phyloP scores from a whole-genome alignment of 495 filamentous ascomycete species.

The Staphylotrichum tortipilum region DNA sequence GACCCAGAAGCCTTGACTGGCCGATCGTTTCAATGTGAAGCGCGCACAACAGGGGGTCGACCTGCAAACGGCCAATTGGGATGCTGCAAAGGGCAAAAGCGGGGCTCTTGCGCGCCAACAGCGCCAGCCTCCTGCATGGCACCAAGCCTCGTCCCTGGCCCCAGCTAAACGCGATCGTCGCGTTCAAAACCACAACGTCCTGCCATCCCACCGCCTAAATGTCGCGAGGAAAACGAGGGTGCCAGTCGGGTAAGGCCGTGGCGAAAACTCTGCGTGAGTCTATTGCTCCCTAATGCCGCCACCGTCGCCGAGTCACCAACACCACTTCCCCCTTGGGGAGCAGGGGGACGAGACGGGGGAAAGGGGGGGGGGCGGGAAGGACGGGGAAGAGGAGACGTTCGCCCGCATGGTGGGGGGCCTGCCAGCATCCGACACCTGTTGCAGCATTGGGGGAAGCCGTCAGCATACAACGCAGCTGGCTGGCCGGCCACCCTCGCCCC shows the following conservation, averaged over 20 bases:
- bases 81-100: neutral
- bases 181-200: neutral
- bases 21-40: neutral
- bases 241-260: neutral
- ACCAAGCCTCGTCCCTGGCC: neutral
- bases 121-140: neutral
- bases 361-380: no score
- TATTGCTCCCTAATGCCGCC: conserved; percentile 6
- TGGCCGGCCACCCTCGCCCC: no score
- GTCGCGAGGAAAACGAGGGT: neutral
- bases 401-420: no score
- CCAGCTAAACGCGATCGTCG: neutral
- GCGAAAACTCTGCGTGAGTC: neutral
- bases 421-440: no score
- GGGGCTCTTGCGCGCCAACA: conserved; percentile 1
- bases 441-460: no score
- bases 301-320: neutral
- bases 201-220: neutral
- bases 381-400: no score
- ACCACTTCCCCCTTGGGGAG: neutral
- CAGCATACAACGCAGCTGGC: no score
- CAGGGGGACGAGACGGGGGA: neutral
- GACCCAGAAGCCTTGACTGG: neutral
- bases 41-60: neutral
- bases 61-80: neutral